phyloP scores from a whole-genome alignment of 2,329 filamentous ascomycete species.

The Rhynchosporium secalis region DNA sequence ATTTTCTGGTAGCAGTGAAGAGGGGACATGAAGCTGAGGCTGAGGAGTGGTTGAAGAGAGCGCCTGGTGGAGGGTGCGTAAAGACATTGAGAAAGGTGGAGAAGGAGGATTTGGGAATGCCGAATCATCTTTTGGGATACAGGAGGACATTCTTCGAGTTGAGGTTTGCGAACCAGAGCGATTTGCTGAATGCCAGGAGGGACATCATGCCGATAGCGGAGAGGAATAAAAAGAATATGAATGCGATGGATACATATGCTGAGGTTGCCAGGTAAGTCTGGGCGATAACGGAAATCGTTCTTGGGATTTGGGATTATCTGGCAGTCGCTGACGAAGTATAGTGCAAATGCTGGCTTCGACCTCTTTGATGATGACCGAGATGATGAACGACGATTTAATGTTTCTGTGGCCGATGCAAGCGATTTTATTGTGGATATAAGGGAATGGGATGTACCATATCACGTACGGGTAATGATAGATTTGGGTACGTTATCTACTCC shows the following conservation, averaged over 20 bases:
- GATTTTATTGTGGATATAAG: slow-evolving; percentile 98
- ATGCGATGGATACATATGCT: slow-evolving; percentile 96
- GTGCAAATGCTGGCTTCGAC: slow-evolving; percentile 81
- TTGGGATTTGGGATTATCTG: not conserved
- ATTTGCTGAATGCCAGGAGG: slow-evolving; percentile 81
- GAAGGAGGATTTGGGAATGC: slow-evolving; percentile 92
- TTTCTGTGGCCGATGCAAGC: slow-evolving; percentile 79
- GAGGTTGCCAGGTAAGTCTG: slow-evolving; percentile 80
- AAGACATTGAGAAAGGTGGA: slow-evolving; percentile 76
- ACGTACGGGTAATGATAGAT: slow-evolving; percentile 98
- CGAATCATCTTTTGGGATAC: slow-evolving; percentile 93
- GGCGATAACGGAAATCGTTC: not conserved
- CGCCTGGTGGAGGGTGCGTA: slow-evolving; percentile 76
- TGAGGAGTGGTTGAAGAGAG: slow-evolving; percentile 87
- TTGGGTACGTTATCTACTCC: slow-evolving; percentile 55
- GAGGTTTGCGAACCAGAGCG: slow-evolving; percentile 81
- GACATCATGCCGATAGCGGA: slow-evolving; percentile 88
- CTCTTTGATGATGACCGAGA: slow-evolving; percentile 88
- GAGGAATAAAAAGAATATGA: slow-evolving; percentile 94
- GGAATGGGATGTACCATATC: slow-evolving; percentile 99
- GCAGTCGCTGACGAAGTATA: slow-evolving; percentile 41
- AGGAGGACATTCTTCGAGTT: slow-evolving; percentile 84
- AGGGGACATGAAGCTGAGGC: slow-evolving; percentile 87
- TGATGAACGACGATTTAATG: slow-evolving; percentile 76
- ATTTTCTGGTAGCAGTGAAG: slow-evolving; percentile 90